Percentiles rank a stretch among this genome's conserved stretches.
Conservation (phyloP, 495 filamentous ascomycete species). For the Lasiosphaeria ovina region DNA sequence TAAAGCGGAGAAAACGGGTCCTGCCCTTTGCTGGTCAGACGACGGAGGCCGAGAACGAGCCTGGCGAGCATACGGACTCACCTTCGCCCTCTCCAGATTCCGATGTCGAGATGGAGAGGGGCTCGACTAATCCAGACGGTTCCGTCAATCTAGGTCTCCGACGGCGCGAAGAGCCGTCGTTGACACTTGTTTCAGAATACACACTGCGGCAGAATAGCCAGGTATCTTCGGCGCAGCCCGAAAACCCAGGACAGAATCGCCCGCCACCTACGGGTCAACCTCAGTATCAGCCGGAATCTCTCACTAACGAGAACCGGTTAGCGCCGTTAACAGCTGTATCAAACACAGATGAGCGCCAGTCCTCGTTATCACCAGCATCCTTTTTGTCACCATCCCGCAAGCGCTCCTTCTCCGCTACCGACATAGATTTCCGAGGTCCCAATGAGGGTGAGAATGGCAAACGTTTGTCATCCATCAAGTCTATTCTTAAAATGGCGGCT, state of each 20-base stretch:
- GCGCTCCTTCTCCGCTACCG: slow-evolving; percentile 61
- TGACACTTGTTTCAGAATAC: slow-evolving; percentile 49
- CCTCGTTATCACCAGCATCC: slow-evolving; percentile 51
- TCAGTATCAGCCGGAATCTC: slow-evolving; percentile 40
- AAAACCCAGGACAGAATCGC: slow-evolving; percentile 47
- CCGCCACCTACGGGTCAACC: slow-evolving; percentile 32
- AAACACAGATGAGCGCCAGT: slow-evolving; percentile 42
- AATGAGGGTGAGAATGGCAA: slow-evolving; percentile 42
- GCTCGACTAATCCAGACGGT: slow-evolving; percentile 52
- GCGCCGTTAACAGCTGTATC: slow-evolving; percentile 50
- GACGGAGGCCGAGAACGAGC: slow-evolving; percentile 38
- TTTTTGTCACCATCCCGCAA: slow-evolving; percentile 59
- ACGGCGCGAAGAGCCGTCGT: slow-evolving; percentile 38
- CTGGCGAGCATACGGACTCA: slow-evolving; percentile 44
- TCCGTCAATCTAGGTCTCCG: slow-evolving; percentile 61
- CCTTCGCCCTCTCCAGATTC: slow-evolving; percentile 40
- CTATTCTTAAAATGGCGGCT: slow-evolving; percentile 67
- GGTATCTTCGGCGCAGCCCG: slow-evolving; percentile 34
- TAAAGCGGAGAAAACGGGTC: slow-evolving; percentile 93
- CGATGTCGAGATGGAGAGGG: slow-evolving; percentile 41
- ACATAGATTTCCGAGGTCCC: slow-evolving; percentile 39
- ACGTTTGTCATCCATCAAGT: slow-evolving; percentile 74
- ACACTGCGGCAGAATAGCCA: slow-evolving; percentile 36
- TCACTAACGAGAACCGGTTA: slow-evolving; percentile 54
- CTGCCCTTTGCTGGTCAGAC: slow-evolving; percentile 66